These are phyloP conservation scores for Stellera chamaejasme DNA, from an alignment of 345 rosid species.

Conservation along the genomic window DNA sequence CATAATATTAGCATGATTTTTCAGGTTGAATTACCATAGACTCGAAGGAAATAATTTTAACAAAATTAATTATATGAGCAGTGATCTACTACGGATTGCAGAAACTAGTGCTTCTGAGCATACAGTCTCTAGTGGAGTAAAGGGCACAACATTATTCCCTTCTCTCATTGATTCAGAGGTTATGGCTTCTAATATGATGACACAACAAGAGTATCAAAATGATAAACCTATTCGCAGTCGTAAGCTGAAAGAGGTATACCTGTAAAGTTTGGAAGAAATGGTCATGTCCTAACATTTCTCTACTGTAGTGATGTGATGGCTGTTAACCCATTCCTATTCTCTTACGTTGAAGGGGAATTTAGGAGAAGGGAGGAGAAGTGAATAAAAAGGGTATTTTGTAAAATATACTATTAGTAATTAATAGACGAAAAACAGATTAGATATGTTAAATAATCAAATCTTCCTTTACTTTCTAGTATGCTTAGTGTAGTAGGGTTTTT, in stretches of 20 bases:
- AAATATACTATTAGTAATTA: too few species aligned
- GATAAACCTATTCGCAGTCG: conserved; percentile 8
- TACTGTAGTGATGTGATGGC: too few species aligned
- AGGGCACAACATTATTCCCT: conserved; percentile 13
- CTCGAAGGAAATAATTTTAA: neutral
- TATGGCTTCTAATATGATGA: conserved; percentile 11
- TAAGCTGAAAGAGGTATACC: conserved; percentile 23
- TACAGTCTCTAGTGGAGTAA: conserved; percentile 7
- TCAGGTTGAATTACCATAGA: neutral
- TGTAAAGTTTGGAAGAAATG: neutral
- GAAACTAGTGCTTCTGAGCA: conserved; percentile 23
- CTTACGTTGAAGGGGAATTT: too few species aligned
- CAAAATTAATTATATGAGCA: conserved; percentile 17
- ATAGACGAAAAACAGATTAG: too few species aligned
- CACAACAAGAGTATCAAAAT: conserved; percentile 14
- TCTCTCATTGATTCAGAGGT: conserved; percentile 23
- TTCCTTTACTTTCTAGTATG: too few species aligned
- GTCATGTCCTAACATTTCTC: too few species aligned
- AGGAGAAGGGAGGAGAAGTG: too few species aligned
- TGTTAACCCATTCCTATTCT: too few species aligned
- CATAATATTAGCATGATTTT: too few species aligned
- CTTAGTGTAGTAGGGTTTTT: too few species aligned
- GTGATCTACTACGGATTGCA: conserved; percentile 25
- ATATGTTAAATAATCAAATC: too few species aligned
- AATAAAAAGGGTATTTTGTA: too few species aligned